Evolutionary conservation across 768 basidiomycete species (phyloP).

Genomic region (Jaapia argillacea): DNA sequence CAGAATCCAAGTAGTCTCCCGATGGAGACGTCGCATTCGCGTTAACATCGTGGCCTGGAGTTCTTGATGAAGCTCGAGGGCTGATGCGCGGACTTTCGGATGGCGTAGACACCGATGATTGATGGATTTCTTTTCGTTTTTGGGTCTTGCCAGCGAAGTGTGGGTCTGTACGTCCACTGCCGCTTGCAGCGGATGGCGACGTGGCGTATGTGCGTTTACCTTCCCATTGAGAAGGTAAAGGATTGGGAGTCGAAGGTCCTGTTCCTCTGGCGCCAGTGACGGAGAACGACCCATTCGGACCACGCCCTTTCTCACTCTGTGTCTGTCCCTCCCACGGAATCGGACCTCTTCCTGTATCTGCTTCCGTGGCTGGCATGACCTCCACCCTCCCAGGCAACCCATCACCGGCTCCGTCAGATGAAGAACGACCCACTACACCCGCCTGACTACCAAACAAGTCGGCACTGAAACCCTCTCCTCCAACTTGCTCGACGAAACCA

Average conservation of each 20-base stretch:
- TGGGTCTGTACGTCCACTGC: not conserved
- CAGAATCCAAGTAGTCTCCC: no score
- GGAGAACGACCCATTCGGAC: not conserved
- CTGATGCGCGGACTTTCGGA: no score
- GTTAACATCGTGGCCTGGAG: no score
- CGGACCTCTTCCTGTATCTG: not conserved
- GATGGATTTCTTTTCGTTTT: not conserved
- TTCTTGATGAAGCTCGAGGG: no score
- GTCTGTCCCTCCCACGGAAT: not conserved
- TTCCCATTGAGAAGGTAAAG: not conserved
- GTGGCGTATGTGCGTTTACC: not conserved
- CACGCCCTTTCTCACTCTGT: no score
- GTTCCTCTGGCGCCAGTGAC: not conserved
- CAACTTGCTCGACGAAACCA: constrained; percentile 3
- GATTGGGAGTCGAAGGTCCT: not conserved
- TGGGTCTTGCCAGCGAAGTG: not conserved
- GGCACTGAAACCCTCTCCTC: not conserved
- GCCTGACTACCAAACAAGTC: no score
- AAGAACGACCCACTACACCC: no score
- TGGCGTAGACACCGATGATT: no score
- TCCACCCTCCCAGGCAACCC: not conserved
- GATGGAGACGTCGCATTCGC: no score
- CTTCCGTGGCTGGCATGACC: not conserved
- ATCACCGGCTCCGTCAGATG: no score
- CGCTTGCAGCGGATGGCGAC: no score